A percentile compares a stretch with the other conserved stretches of the same genome.
phyloP scores from a whole-genome alignment of 495 filamentous ascomycete genomes.

The Annulohypoxylon nitens region DNA sequence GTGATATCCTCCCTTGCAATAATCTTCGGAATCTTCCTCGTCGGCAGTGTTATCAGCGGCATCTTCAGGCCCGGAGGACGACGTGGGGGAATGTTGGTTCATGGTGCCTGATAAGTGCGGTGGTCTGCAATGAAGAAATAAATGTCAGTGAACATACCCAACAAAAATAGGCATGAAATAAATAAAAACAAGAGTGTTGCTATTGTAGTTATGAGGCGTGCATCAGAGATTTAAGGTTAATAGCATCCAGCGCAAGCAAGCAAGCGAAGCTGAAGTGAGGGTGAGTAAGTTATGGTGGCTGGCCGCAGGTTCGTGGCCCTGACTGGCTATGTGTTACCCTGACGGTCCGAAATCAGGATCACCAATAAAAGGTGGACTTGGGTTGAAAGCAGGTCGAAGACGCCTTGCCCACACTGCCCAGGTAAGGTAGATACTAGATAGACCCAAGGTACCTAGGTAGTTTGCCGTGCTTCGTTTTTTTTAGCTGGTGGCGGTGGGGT shows the following conservation, averaged over 20 bases:
- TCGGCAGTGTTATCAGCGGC: constrained; percentile 93
- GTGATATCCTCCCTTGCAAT: constrained; percentile 98
- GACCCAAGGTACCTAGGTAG: neutral
- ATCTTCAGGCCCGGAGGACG: constrained; percentile 84
- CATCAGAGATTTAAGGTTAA: constrained; percentile 12
- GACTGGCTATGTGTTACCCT: constrained; percentile 34
- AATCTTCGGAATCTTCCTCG: constrained; percentile 98
- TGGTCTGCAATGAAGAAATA: constrained; percentile 45
- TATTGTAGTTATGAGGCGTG: constrained; percentile 17
- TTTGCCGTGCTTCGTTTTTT: constrained; percentile 20
- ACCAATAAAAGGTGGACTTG: constrained; percentile 36
- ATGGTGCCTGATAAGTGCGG: constrained; percentile 56
- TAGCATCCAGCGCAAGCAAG: constrained; percentile 32
- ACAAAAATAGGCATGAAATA: constrained; percentile 1
- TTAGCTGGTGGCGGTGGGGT: constrained; percentile 34
- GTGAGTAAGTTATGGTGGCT: constrained; percentile 29
- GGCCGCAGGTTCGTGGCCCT: constrained; percentile 31
- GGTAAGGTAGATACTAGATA: constrained; percentile 22
- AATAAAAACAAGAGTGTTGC: constrained; percentile 21
- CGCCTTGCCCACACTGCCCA: constrained; percentile 21
- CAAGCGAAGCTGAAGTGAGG: constrained; percentile 14
- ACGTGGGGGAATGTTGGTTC: constrained; percentile 78
- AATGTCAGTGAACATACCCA: constrained; percentile 27
- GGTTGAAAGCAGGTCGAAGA: constrained; percentile 31
- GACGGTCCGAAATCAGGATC: constrained; percentile 42